Base-by-base conservation (phyloP, 2,329 filamentous ascomycete genomes). In the Phaeosphaeria sp. region DNA sequence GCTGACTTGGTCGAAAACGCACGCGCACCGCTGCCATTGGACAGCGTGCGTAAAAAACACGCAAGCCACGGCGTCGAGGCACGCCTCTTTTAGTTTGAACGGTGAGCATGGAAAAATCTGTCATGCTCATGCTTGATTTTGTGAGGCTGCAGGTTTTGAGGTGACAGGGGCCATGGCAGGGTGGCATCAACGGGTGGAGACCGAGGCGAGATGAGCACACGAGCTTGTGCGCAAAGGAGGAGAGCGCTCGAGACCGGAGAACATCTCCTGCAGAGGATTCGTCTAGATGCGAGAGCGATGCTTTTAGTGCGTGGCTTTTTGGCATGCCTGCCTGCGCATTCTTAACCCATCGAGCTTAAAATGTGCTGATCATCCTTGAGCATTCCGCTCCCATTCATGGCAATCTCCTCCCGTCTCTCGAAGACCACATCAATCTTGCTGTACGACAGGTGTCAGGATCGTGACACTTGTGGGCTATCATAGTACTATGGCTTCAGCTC, bases 61-160 rank as follows among this genome's bases (percentile, higher is more conserved):
- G 51, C 56, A 61, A 57, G 60, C 57, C 60, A 55, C 61, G 8
- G 50, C 51, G 44, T 51, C 59, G 22, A 59, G 53, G 56, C 59
- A 51, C 50, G 52, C 55, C 46, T 42, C 20, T 57, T 39, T 36
- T 27, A 46, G 36, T 33, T 44, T 44, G 36, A 49, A 54, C 39
- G 52, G 45, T 54, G 49, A 44, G 36, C 54, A 22, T 44, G 42
- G 47, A 30, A 53, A 45, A 56, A 21, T 56, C 42, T 53, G 49
- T 43, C 24, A 17, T 27, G 25, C 18, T 48, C 22, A 46, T 27
- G 48, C 40, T 21, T 33, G 18, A 20, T 13, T 22, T 21, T 30
- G 48, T 51, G 33, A 49, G 53, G 53, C 43, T 33, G 30, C 40
- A 51, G 48, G 48, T 25, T 25, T 27, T 17, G 48, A 46, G n/a